These are phyloP conservation scores for Marchantia paleacea DNA, from an alignment of 225 moss, liverwort and hornwort species.

Conservation along the genomic window DNA sequence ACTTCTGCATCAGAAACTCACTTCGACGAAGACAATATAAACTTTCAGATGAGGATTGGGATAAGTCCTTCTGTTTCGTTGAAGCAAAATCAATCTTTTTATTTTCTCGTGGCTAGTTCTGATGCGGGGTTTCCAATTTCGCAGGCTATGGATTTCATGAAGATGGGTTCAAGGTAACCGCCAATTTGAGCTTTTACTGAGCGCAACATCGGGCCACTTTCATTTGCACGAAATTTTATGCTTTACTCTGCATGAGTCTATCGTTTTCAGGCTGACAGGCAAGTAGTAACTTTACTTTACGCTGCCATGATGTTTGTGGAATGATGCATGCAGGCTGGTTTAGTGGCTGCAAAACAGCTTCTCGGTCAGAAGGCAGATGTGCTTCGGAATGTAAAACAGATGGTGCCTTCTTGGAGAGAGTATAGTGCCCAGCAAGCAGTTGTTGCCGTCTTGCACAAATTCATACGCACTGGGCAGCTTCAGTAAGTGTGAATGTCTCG, in stretches of 20 bases:
- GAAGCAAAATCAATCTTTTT: background rate
- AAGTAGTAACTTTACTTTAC: background rate
- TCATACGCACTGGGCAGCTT: slow-evolving; percentile 71
- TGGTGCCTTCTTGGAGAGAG: slow-evolving; percentile 67
- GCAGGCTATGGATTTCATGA: slow-evolving; percentile 84
- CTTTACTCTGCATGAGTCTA: background rate
- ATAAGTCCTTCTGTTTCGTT: background rate
- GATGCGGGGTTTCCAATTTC: background rate
- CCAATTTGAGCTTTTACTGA: background rate
- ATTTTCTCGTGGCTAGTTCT: background rate
- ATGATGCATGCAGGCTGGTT: slow-evolving; percentile 45
- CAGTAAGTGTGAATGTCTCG: slow-evolving; percentile 48
- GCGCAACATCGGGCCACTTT: background rate
- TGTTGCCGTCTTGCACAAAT: slow-evolving; percentile 57
- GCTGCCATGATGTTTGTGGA: background rate
- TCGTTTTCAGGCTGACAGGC: background rate
- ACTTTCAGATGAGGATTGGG: background rate
- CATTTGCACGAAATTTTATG: background rate
- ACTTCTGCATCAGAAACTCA: background rate
- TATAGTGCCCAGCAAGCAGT: slow-evolving; percentile 59
- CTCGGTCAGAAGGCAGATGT: slow-evolving; percentile 52
- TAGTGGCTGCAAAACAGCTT: slow-evolving; percentile 63
- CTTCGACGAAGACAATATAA: background rate
- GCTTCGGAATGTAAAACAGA: slow-evolving; percentile 63
- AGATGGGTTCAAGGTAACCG: slow-evolving; percentile 71